Evolutionary conservation across 768 basidiomycete genomes (phyloP).

Genomic region (Strobilomyces confusus): DNA sequence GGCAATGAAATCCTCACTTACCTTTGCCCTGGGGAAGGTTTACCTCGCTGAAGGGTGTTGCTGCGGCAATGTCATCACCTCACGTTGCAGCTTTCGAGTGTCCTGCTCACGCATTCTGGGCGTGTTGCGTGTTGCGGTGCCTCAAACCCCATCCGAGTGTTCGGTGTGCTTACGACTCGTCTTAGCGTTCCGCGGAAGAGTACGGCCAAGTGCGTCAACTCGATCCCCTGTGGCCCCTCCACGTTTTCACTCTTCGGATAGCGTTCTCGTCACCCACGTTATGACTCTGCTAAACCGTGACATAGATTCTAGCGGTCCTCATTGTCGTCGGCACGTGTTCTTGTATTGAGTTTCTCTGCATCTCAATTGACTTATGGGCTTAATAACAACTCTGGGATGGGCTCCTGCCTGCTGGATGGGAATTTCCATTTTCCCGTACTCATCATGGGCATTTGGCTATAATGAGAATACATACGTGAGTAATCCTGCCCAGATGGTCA

Average conservation of each 20-base stretch:
- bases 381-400: background rate
- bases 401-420: slow-evolving; percentile 3
- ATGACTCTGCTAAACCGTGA: background rate
- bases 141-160: slow-evolving; percentile 12
- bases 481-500: slow-evolving; percentile 1
- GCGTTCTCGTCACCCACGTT: background rate
- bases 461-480: slow-evolving; percentile 3
- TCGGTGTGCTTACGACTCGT: background rate
- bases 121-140: slow-evolving; percentile 9
- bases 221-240: slow-evolving; percentile 5
- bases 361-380: background rate
- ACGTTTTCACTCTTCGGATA: slow-evolving; percentile 1
- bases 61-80: slow-evolving; percentile 10
- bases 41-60: background rate
- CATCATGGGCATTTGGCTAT: background rate
- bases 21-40: slow-evolving; percentile 1
- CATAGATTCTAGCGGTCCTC: background rate
- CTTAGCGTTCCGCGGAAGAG: slow-evolving; percentile 18
- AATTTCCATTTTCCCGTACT: slow-evolving; percentile 5
- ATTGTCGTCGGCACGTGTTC: slow-evolving; percentile 8
- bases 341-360: background rate
- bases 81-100: slow-evolving; percentile 9
- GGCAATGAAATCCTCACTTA: slow-evolving; percentile 10
- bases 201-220: slow-evolving; percentile 3
- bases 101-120: slow-evolving; percentile 11